Evolutionary conservation across 441 rosid genomes (phyloP).

Genomic region (Biscutella laevigata): DNA sequence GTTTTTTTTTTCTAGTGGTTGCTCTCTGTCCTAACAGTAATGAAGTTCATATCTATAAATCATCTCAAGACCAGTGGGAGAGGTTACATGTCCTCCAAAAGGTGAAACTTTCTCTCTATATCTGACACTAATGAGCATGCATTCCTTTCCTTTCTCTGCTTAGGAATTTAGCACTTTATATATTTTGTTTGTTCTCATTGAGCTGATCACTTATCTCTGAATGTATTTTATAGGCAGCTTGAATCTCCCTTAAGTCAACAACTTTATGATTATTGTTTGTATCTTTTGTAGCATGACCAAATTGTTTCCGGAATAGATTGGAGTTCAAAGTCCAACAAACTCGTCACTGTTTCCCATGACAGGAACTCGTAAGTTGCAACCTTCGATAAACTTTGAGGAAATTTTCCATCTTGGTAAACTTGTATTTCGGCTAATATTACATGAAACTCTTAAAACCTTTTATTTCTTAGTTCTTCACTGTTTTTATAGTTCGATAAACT

Average conservation of each 20-base stretch:
- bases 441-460: not conserved
- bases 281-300: constrained; percentile 81
- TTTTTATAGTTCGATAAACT: constrained; percentile 4
- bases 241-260: not conserved
- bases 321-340: constrained; percentile 76
- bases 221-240: not conserved
- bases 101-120: constrained; percentile 32
- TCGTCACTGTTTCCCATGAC: constrained; percentile 89
- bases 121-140: not conserved
- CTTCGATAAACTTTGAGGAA: not conserved
- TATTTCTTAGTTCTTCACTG: not conserved
- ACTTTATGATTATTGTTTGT: not conserved
- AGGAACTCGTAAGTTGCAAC: constrained; percentile 79
- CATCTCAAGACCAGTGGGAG: constrained; percentile 77
- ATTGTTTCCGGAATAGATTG: constrained; percentile 93
- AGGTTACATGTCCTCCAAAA: constrained; percentile 79
- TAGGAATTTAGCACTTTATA: not conserved
- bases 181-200: not conserved
- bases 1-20: constrained; percentile 50
- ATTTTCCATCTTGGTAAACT: not conserved
- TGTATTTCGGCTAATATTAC: not conserved
- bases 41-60: constrained; percentile 88
- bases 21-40: constrained; percentile 84
- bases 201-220: not conserved
- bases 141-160: constrained; percentile 4